Evolutionary conservation across 495 filamentous ascomycete genomes (phyloP), one percentile per base, ranked within the genome.

Genomic region (Neurospora tetrasperma): DNA sequence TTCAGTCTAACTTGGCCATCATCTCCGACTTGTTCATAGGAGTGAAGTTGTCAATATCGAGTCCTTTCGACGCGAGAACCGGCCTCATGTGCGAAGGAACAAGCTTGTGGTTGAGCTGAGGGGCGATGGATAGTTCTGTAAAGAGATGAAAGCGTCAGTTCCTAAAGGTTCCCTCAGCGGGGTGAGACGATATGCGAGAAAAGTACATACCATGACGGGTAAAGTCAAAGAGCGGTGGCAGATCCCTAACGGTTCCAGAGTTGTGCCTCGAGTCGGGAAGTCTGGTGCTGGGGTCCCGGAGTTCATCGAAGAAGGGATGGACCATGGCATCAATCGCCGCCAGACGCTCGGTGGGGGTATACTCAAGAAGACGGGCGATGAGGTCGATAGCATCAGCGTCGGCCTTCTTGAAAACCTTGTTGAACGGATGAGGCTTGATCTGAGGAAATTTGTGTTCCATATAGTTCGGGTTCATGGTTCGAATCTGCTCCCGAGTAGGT

Each of bases 381-480:
- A 99, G 85, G 78, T 98, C 96, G 79, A 99, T 97, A 27, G 96
- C 96, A 79, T 94, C 93, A 16, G 88, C 85, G 71, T 96, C 92
- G 35, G 96, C 96, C 87, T 93, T 96, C 72, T 96, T 90, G 89
- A 99, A 98, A 27, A 99, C 96, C 88, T 98, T 99, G 80, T 92
- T 94, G 87, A 99, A 99, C 12, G 96, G 96, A 79, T 99, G 96
- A 46, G 96, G 96, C 85, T 99, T 99, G 87, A 99, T 99, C 80
- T 99, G 96, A 54, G 96, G 96, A 80, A 99, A 99, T 84, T 98
- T 98, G 84, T 99, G 96, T 83, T 98, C 96, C 96, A 99, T 99
- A 83, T 99, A 98, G 82, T 99, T 99, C 70, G 96, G 96, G 80
- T 99, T 99, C 96, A 99, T 99, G 69, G 96, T 99, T 71, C 96